Conservation (phyloP, 108 stramenopile genomes). For the Skeletonema potamos region DNA sequence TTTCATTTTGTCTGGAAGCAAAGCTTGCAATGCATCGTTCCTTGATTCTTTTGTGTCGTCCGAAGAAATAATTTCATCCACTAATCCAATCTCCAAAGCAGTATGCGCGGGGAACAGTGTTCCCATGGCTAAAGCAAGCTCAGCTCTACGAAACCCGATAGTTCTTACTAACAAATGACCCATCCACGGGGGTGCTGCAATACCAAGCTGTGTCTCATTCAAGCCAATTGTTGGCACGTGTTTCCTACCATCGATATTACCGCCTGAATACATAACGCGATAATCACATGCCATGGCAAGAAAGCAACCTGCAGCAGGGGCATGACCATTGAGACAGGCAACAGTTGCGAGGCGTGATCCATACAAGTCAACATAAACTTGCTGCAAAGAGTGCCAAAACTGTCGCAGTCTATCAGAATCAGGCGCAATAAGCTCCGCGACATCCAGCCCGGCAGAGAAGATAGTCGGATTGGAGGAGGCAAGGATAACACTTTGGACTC, state of each 20-base stretch:
- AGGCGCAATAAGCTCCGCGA: slow-evolving; percentile 70
- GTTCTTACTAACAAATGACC: slow-evolving; percentile 53
- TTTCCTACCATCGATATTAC: neutral
- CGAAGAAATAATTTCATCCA: slow-evolving; percentile 69
- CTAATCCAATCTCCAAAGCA: slow-evolving; percentile 66
- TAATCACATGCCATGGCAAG: slow-evolving; percentile 87
- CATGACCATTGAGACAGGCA: slow-evolving; percentile 75
- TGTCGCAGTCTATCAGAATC: slow-evolving; percentile 50
- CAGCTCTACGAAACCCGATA: slow-evolving; percentile 78
- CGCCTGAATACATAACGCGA: slow-evolving; percentile 62
- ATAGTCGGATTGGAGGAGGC: slow-evolving; percentile 63
- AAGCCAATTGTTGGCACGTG: slow-evolving; percentile 64
- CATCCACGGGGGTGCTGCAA: slow-evolving; percentile 65
- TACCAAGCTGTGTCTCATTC: slow-evolving; percentile 83
- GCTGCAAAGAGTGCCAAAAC: slow-evolving; percentile 84
- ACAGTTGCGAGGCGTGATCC: slow-evolving; percentile 67
- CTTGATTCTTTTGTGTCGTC: slow-evolving; percentile 2
- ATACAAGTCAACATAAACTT: slow-evolving; percentile 83
- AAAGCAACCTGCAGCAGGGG: slow-evolving; percentile 89
- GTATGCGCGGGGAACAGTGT: slow-evolving; percentile 61
- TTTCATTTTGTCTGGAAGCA: slow-evolving; percentile 21
- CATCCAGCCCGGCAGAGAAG: slow-evolving; percentile 85
- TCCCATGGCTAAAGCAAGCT: slow-evolving; percentile 68
- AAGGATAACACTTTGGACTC: slow-evolving; percentile 65
- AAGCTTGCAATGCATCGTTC: slow-evolving; percentile 7